Evolutionary conservation across 768 basidiomycete genomes (phyloP).

Genomic region (Lactifluus hygrophoroides): DNA sequence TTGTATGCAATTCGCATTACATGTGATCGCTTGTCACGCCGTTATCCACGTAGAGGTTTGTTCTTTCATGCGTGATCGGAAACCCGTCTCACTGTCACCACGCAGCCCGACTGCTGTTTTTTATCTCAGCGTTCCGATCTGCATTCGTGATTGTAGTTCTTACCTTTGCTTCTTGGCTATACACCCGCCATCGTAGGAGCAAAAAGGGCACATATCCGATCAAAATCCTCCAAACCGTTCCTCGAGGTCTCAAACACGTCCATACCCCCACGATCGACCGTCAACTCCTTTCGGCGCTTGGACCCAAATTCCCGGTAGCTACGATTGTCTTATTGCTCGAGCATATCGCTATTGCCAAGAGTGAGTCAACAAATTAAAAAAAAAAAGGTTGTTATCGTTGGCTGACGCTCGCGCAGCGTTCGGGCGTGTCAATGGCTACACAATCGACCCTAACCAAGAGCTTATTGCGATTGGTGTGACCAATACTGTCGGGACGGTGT

Average conservation of each 20-base stretch:
- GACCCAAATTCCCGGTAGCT: constrained; percentile 68
- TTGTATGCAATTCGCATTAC: constrained; percentile 61
- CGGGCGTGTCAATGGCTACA: constrained; percentile 91
- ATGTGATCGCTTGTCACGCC: constrained; percentile 42
- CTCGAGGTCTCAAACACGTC: constrained; percentile 67
- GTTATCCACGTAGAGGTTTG: constrained; percentile 57
- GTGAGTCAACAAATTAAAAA: constrained; percentile 38
- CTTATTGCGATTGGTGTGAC: constrained; percentile 97
- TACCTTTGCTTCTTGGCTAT: constrained; percentile 82
- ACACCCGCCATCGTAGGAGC: constrained; percentile 54
- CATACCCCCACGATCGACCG: constrained; percentile 39
- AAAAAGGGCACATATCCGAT: constrained; percentile 68
- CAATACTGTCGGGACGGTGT: constrained; percentile 83
- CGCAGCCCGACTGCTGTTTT: constrained; percentile 65
- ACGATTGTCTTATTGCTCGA: constrained; percentile 88
- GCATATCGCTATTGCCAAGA: constrained; percentile 96
- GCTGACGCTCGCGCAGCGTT: constrained; percentile 49
- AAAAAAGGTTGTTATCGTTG: too few species aligned
- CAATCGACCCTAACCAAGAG: constrained; percentile 89
- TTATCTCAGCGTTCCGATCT: constrained; percentile 66
- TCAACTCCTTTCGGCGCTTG: constrained; percentile 57
- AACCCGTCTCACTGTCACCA: not conserved
- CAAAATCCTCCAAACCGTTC: constrained; percentile 75
- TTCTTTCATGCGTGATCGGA: not conserved
- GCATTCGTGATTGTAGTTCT: constrained; percentile 85